Conservation (phyloP, 495 filamentous ascomycete species). For the Podospora sp. region DNA sequence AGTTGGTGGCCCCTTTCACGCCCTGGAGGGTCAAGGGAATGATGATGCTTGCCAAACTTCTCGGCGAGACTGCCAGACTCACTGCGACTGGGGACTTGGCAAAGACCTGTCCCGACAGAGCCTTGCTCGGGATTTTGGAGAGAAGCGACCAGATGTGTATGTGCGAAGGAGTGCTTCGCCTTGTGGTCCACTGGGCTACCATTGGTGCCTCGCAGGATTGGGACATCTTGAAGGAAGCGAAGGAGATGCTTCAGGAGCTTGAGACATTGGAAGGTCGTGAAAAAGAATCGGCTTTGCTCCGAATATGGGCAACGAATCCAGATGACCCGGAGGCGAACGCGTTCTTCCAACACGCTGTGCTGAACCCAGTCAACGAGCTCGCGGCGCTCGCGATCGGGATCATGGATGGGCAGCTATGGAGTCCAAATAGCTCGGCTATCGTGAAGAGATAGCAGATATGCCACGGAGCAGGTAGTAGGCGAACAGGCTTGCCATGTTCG, state of each 20-base stretch:
- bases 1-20: slow-evolving; percentile 41
- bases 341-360: slow-evolving; percentile 43
- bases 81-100: slow-evolving; percentile 27
- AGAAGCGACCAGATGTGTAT: slow-evolving; percentile 45
- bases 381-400: slow-evolving; percentile 40
- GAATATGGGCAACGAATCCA: slow-evolving; percentile 42
- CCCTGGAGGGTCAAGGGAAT: slow-evolving; percentile 41
- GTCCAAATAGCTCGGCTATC: not conserved
- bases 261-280: slow-evolving; percentile 41
- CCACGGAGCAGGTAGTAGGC: not conserved
- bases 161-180: slow-evolving; percentile 42
- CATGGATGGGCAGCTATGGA: slow-evolving; percentile 38
- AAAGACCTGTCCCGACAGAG: slow-evolving; percentile 25
- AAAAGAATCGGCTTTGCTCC: slow-evolving; percentile 37
- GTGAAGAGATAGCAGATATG: not conserved
- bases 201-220: slow-evolving; percentile 39
- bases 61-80: slow-evolving; percentile 35
- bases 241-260: slow-evolving; percentile 41
- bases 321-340: slow-evolving; percentile 31
- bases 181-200: slow-evolving; percentile 37
- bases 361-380: slow-evolving; percentile 39
- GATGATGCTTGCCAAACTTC: slow-evolving; percentile 42
- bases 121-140: slow-evolving; percentile 31
- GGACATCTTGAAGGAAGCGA: slow-evolving; percentile 39
- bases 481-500: no score